Conservation (phyloP, 371 early-diverging fungal genomes). For the Rozella allomycis region DNA sequence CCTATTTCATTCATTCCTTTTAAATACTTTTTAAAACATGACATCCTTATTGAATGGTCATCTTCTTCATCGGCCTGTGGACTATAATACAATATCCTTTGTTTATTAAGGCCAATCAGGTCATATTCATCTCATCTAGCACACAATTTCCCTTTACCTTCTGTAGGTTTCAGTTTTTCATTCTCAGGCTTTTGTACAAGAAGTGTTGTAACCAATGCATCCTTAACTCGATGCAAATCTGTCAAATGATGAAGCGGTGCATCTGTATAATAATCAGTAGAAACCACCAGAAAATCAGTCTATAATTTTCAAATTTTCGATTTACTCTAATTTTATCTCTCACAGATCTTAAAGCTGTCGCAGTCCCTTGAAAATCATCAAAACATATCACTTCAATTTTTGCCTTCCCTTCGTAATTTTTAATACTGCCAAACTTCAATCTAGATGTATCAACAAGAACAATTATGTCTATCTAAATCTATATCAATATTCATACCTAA, state of each 20-base stretch:
- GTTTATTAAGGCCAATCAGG: no score
- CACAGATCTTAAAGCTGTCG: conserved; percentile 54
- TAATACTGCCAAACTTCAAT: conserved; percentile 20
- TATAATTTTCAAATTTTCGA: conserved; percentile 10
- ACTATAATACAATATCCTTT: no score
- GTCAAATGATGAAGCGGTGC: conserved; percentile 53
- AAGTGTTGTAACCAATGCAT: conserved; percentile 51
- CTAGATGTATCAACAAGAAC: conserved; percentile 1
- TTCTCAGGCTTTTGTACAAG: conserved; percentile 52
- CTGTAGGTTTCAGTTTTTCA: conserved; percentile 11
- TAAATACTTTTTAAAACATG: no score
- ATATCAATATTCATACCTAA: conserved; percentile 25
- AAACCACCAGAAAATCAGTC: conserved; percentile 70
- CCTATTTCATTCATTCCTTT: no score
- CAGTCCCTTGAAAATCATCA: conserved; percentile 55
- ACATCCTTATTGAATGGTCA: no score
- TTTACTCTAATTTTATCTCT: conserved; percentile 51
- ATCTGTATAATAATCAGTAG: conserved; percentile 66
- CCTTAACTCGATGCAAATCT: conserved; percentile 48
- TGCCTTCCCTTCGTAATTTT: conserved; percentile 12
- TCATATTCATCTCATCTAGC: no score
- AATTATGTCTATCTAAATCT: not conserved
- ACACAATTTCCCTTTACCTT: conserved; percentile 10
- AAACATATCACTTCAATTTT: conserved; percentile 35
- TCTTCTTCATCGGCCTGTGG: no score